phyloP scores from a whole-genome alignment of 176 grass and related monocot species.

The Raddia distichophylla region DNA sequence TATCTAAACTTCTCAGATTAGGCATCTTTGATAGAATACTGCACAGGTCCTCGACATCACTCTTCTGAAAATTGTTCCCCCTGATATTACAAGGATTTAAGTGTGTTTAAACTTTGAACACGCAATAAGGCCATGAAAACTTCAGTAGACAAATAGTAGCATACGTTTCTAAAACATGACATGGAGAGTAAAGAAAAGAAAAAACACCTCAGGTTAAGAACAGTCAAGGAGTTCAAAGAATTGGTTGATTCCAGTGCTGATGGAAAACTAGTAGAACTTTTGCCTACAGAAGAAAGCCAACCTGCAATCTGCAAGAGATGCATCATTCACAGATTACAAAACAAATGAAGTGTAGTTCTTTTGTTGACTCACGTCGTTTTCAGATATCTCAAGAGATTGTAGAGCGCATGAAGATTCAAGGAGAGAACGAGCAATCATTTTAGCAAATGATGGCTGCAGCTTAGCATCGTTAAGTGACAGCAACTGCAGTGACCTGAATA shows the following conservation, averaged over 20 bases:
- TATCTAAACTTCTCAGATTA: slow-evolving; percentile 74
- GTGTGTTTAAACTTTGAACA: slow-evolving; percentile 26
- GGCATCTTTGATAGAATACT: slow-evolving; percentile 74
- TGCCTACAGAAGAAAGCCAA: slow-evolving; percentile 37
- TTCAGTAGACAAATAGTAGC: slow-evolving; percentile 5
- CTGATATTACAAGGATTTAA: slow-evolving; percentile 50
- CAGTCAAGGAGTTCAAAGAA: slow-evolving; percentile 45
- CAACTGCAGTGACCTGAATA: slow-evolving; percentile 49
- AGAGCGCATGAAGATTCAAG: slow-evolving; percentile 43
- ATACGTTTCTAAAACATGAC: slow-evolving; percentile 11
- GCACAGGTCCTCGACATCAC: slow-evolving; percentile 71
- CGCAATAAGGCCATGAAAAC: slow-evolving; percentile 7
- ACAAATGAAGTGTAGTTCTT: slow-evolving; percentile 8
- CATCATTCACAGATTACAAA: background rate
- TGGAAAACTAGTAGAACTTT: slow-evolving; percentile 30
- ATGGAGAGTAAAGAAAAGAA: background rate
- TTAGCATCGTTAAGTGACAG: slow-evolving; percentile 57
- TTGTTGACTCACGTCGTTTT: slow-evolving; percentile 58
- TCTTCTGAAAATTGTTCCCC: slow-evolving; percentile 69
- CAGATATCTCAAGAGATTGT: slow-evolving; percentile 58
- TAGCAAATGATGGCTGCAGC: slow-evolving; percentile 53
- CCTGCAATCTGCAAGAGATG: slow-evolving; percentile 50
- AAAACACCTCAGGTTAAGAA: slow-evolving; percentile 62
- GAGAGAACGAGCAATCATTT: slow-evolving; percentile 54
- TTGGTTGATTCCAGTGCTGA: slow-evolving; percentile 38